A percentile compares a stretch with the other conserved stretches of the same genome.
Evolutionary conservation across 1,284 basidiomycete genomes (phyloP).

Genomic region (Schizophyllum amplum): DNA sequence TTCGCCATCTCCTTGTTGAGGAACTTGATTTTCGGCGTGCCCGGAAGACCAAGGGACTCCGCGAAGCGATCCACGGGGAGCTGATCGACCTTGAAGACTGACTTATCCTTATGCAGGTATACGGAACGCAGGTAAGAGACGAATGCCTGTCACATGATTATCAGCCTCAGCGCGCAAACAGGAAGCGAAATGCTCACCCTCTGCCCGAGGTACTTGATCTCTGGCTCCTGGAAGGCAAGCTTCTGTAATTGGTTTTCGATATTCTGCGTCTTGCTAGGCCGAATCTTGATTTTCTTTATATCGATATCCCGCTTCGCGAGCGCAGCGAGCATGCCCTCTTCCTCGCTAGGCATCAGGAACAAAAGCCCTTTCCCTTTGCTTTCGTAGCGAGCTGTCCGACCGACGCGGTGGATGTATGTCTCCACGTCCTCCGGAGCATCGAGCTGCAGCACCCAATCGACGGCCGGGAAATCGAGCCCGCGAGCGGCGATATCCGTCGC

Average conservation of each 20-base stretch:
- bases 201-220: constrained; percentile 96
- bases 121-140: constrained; percentile 94
- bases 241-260: constrained; percentile 89
- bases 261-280: constrained; percentile 81
- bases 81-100: constrained; percentile 80
- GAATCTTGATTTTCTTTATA: constrained; percentile 84
- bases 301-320: constrained; percentile 72
- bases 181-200: constrained; percentile 43
- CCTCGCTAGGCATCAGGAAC: constrained; percentile 85
- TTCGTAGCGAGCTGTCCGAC: constrained; percentile 91
- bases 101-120: constrained; percentile 91
- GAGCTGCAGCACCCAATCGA: constrained; percentile 98
- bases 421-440: constrained; percentile 98
- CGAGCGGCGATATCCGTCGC: constrained; percentile 98
- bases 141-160: constrained; percentile 61
- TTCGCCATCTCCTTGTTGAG: constrained; percentile 66
- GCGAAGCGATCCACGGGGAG: constrained; percentile 84
- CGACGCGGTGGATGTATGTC: constrained; percentile 96
- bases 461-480: constrained; percentile 92
- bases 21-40: constrained; percentile 95
- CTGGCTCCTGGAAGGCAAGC: constrained; percentile 90
- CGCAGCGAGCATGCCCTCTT: constrained; percentile 77
- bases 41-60: constrained; percentile 86
- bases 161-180: background rate
- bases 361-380: constrained; percentile 84